Base-by-base conservation (phyloP, 495 filamentous ascomycete species). In the Hypoxylon cercidicola region DNA sequence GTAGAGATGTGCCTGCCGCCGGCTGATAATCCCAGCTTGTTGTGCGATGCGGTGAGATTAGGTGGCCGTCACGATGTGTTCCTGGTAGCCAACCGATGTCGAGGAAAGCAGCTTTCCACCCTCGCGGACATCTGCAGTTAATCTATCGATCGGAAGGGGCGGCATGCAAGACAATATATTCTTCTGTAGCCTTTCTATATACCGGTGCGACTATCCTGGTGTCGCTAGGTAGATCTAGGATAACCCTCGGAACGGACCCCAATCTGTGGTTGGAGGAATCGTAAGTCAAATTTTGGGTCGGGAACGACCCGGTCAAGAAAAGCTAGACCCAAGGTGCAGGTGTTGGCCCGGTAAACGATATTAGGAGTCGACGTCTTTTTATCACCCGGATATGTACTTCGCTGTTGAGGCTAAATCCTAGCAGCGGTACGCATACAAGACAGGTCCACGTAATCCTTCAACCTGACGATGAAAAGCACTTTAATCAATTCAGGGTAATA, bases 31-130 rank as follows among this genome's bases (percentile, higher is more conserved):
- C 61, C 60, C 56, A 47, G 45, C 35, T 30, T 25, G 23, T 55
- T 63, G 65, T 68, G 55, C 59, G 65, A 68, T 68, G 58, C 65
- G 65, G 65, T 59, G 59, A 68, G 65, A 68, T 68, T 68, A 68
- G 59, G 65, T 68, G 65, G 65, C 55, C 60, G 23, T 60, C 49
- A 55, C 65, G 59, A 63, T 63, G 54, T 37, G 28, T 23, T 32
- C 10, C 30, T 46, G 65, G 65, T 68, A 68, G 65, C 65, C 65
- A 68, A 68, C 65, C 46, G 51, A 69, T 65, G 57, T 69, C 23
- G 28, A 65, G 60, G 9, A 44, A 60, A 49, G 18, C 50, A 28
- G 40, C 28, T 57, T 55, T 48, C 55, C 60, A 69, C 46, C 50
- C 51, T 32, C 56, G 40, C 66, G 66, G 66, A 37, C 66, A 64